phyloP scores from a whole-genome alignment of 176 grass and related monocot genomes.

The Oryza rufipogon region DNA sequence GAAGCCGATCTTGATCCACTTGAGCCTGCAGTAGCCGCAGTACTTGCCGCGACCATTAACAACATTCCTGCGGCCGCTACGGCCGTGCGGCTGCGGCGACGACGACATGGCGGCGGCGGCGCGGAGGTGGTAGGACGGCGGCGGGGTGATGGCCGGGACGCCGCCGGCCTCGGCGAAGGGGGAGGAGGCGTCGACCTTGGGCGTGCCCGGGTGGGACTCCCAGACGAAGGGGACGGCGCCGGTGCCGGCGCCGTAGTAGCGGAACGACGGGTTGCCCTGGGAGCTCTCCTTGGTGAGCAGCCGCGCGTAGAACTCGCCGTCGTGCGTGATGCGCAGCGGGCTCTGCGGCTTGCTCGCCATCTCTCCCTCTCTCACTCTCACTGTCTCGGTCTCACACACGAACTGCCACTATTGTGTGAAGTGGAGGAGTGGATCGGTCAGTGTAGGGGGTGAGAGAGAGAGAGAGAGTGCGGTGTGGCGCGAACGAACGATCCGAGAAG shows the following conservation, averaged over 20 bases:
- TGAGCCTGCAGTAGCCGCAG: conserved; percentile 44
- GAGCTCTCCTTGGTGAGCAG: conserved; percentile 83
- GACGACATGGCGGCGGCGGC: not conserved
- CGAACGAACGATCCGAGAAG: conserved; percentile 42
- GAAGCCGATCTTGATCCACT: conserved; percentile 49
- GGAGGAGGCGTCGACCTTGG: conserved; percentile 57
- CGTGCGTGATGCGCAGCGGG: conserved; percentile 56
- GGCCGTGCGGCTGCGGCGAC: not conserved
- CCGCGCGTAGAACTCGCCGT: conserved; percentile 89
- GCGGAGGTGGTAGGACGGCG: conserved; percentile 61
- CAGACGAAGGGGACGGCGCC: conserved; percentile 86
- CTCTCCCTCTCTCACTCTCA: not conserved
- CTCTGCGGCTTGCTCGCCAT: conserved; percentile 47
- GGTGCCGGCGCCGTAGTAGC: conserved; percentile 81
- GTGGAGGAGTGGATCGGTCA: not conserved
- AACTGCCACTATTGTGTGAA: not conserved
- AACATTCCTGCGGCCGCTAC: not conserved
- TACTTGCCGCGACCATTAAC: not conserved
- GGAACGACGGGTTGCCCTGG: conserved; percentile 73
- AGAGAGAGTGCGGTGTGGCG: not conserved
- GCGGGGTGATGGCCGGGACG: conserved; percentile 63
- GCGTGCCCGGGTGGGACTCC: conserved; percentile 89
- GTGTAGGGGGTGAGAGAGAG: not conserved
- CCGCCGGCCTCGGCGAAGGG: not conserved
- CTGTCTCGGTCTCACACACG: not conserved